Percentiles rank a stretch among this genome's conserved stretches.
phyloP scores from a whole-genome alignment of 257 asterid genomes.

The Fraxinus americana region DNA sequence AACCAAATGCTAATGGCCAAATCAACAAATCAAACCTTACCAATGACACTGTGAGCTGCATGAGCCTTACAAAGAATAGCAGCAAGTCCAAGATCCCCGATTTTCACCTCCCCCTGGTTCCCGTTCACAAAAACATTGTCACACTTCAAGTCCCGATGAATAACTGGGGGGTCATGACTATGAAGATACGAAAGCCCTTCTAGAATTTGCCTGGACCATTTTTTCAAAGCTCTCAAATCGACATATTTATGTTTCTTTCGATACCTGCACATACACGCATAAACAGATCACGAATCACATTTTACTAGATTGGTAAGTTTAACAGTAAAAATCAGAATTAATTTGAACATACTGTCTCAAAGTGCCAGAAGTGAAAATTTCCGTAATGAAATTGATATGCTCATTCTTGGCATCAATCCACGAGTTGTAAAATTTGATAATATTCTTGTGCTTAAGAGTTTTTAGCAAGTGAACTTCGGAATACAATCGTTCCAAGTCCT shows the following conservation, averaged over 20 bases:
- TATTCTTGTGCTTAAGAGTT: constrained; percentile 90
- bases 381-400: constrained; percentile 90
- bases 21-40: constrained; percentile 38
- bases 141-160: constrained; percentile 90
- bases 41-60: constrained; percentile 94
- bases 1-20: background rate
- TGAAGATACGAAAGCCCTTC: constrained; percentile 95
- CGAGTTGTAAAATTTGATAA: constrained; percentile 84
- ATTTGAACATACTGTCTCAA: constrained; percentile 71
- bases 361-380: constrained; percentile 90
- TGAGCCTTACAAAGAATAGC: constrained; percentile 84
- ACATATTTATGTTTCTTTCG: constrained; percentile 90
- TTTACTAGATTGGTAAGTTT: constrained; percentile 10
- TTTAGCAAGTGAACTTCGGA: constrained; percentile 93
- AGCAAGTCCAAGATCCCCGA: constrained; percentile 94
- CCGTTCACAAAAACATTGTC: constrained; percentile 92
- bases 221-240: constrained; percentile 88
- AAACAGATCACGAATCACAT: constrained; percentile 21
- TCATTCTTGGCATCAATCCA: constrained; percentile 83
- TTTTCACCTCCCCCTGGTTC: constrained; percentile 93
- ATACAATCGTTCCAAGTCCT: constrained; percentile 78
- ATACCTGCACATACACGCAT: constrained; percentile 51
- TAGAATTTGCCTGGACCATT: constrained; percentile 90
- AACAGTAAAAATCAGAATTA: background rate
- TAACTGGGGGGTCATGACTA: constrained; percentile 91